Evolutionary conservation across 495 filamentous ascomycete species (phyloP).

Genomic region (Aspergillus leporis): DNA sequence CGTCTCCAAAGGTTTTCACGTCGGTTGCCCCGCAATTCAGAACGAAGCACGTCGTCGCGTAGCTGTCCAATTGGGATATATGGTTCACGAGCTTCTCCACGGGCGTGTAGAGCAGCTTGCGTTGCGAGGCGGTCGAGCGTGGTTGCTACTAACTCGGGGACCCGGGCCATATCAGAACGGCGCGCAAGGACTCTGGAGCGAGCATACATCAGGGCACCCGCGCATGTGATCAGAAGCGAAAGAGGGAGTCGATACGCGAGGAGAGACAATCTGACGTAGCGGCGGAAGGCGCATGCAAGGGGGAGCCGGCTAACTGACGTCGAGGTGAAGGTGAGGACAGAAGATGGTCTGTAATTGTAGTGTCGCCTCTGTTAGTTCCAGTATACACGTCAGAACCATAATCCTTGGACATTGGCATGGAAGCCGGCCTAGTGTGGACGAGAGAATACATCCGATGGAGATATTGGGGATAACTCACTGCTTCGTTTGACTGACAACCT

Average conservation of each 20-base stretch:
- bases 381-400: slow-evolving; percentile 49
- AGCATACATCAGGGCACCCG: slow-evolving; percentile 53
- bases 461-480: slow-evolving; percentile 65
- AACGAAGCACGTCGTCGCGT: slow-evolving; percentile 84
- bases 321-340: slow-evolving; percentile 59
- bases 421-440: not conserved
- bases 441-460: slow-evolving; percentile 14
- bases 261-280: slow-evolving; percentile 89
- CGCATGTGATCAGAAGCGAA: slow-evolving; percentile 64
- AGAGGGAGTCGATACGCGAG: slow-evolving; percentile 93
- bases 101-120: slow-evolving; percentile 75
- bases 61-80: slow-evolving; percentile 87
- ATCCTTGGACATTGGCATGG: slow-evolving; percentile 25
- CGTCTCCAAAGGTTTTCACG: slow-evolving; percentile 78
- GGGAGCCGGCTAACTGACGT: slow-evolving; percentile 85
- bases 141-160: slow-evolving; percentile 77
- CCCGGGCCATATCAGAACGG: slow-evolving; percentile 62
- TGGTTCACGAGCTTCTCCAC: slow-evolving; percentile 64
- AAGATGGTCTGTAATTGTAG: slow-evolving; percentile 66
- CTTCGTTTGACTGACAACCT: slow-evolving; percentile 68
- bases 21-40: slow-evolving; percentile 71
- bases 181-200: slow-evolving; percentile 55
- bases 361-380: slow-evolving; percentile 76
- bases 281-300: slow-evolving; percentile 81
- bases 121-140: slow-evolving; percentile 79